Evolutionary conservation across 1,284 basidiomycete genomes (phyloP), one percentile per base, ranked within the genome.

Genomic region (Boletus holoroseus): DNA sequence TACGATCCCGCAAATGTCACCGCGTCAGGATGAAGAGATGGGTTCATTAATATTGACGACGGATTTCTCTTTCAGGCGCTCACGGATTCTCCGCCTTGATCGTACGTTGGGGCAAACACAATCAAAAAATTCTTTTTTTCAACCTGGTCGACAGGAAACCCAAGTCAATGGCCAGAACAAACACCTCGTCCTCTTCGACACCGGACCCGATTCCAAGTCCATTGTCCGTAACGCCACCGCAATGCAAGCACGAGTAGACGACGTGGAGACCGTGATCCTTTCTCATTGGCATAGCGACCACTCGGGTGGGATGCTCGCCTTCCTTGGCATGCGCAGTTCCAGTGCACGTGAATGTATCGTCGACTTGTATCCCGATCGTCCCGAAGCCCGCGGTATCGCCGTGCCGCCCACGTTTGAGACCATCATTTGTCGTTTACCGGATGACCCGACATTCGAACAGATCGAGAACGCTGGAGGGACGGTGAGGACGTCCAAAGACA

Each of bases 201-300:
- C 85, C 5, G 90, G 88, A 0, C 88, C 90, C 7, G 89, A 92
- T 61, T 78, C 79, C 11, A 73, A 72, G 28, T 81, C 82, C 34
- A 79, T 92, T 56, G 76, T 81, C 26, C 79, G 87, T 47, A 92
- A 91, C 64, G 67, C 84, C 22, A 66, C 68, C 7, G 78, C 83
- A 2, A 75, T 91, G 74, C 72, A 80, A 18, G 63, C 81, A 1
- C 76, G 76, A 4, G 66, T 81, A 6, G 69, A 75, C 30, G 66
- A 72, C 37, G 75, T 92, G 54, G 78, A 81, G 36, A 76, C 81
- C 26, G 72, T 91, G 36, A 71, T 90, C 18, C 76, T 83, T 12
- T 89, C 86, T 1, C 90, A 92, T 64, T 92, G 89, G 88, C 89
- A 91, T 64, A 73, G 78, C 43, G 90, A 92, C 62, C 88, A 92